Evolutionary conservation across 495 filamentous ascomycete species (phyloP).

Genomic region (Penicillium arizonense): DNA sequence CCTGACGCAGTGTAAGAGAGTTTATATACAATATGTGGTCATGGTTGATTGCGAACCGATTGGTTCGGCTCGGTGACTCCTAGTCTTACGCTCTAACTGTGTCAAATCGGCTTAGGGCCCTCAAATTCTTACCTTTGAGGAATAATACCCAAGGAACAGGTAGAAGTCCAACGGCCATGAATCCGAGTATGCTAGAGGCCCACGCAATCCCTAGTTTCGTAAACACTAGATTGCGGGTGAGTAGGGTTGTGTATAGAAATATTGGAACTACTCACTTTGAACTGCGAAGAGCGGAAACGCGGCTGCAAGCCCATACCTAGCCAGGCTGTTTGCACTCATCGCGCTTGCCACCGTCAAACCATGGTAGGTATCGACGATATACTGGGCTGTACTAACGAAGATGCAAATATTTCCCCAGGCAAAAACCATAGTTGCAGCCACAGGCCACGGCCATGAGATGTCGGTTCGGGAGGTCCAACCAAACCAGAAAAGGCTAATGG

Average conservation of each 20-base stretch:
- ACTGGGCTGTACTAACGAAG: slow-evolving; percentile 48
- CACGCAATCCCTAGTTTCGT: slow-evolving; percentile 52
- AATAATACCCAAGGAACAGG: slow-evolving; percentile 48
- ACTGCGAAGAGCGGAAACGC: slow-evolving; percentile 66
- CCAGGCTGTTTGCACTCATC: slow-evolving; percentile 52
- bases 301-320: slow-evolving; percentile 60
- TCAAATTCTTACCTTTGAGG: slow-evolving; percentile 10
- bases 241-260: background rate
- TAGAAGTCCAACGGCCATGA: slow-evolving; percentile 52
- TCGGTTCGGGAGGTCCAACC: slow-evolving; percentile 38
- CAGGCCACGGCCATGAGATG: slow-evolving; percentile 37
- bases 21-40: too few relatives aligned
- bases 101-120: slow-evolving; percentile 14
- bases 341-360: slow-evolving; percentile 29
- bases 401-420: slow-evolving; percentile 64
- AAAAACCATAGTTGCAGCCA: slow-evolving; percentile 60
- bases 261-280: slow-evolving; percentile 41
- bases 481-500: slow-evolving; percentile 52
- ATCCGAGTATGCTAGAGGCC: slow-evolving; percentile 58
- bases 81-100: too few relatives aligned
- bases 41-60: too few relatives aligned
- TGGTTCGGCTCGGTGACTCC: too few relatives aligned
- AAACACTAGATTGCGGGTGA: slow-evolving; percentile 45
- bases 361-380: slow-evolving; percentile 57
- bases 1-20: too few relatives aligned